Evolutionary conservation across 164 flowering plant species (phyloP).

Genomic region (Magnolia changhungtana): DNA sequence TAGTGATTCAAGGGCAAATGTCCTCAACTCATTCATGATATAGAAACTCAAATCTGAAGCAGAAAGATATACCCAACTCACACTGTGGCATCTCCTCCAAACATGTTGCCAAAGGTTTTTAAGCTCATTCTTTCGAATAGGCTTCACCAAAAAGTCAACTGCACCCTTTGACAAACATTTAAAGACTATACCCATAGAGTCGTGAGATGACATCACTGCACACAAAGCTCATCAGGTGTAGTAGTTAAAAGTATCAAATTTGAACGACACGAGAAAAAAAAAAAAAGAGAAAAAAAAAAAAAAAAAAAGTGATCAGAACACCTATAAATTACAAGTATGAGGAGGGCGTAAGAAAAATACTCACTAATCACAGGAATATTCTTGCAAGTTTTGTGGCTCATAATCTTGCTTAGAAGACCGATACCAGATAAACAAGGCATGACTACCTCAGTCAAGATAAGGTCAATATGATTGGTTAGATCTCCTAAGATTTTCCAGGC

Average conservation of each 20-base stretch:
- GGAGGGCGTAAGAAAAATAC: slow-evolving; percentile 25
- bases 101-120: slow-evolving; percentile 79
- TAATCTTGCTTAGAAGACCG: slow-evolving; percentile 65
- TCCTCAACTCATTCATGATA: slow-evolving; percentile 7
- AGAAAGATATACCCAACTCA: slow-evolving; percentile 26
- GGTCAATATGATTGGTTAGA: slow-evolving; percentile 53
- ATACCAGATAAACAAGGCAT: slow-evolving; percentile 75
- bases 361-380: slow-evolving; percentile 82
- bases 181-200: slow-evolving; percentile 68
- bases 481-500: slow-evolving; percentile 77
- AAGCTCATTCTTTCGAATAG: slow-evolving; percentile 72
- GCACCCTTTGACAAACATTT: slow-evolving; percentile 70
- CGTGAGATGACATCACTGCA: slow-evolving; percentile 80
- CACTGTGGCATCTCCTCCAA: slow-evolving; percentile 67
- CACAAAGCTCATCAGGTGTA: slow-evolving; percentile 30
- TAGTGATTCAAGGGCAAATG: not conserved
- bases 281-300: not conserved
- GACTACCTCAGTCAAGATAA: slow-evolving; percentile 70
- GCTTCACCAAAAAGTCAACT: slow-evolving; percentile 68
- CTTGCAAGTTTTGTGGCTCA: slow-evolving; percentile 64
- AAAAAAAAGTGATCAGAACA: not conserved
- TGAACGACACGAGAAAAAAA: not conserved
- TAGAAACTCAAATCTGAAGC: slow-evolving; percentile 2
- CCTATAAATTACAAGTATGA: not conserved
- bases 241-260: slow-evolving; percentile 21